These are phyloP conservation scores for Nematocida sp. DNA, from an alignment of 371 early-diverging fungal species.

Conservation along the genomic window DNA sequence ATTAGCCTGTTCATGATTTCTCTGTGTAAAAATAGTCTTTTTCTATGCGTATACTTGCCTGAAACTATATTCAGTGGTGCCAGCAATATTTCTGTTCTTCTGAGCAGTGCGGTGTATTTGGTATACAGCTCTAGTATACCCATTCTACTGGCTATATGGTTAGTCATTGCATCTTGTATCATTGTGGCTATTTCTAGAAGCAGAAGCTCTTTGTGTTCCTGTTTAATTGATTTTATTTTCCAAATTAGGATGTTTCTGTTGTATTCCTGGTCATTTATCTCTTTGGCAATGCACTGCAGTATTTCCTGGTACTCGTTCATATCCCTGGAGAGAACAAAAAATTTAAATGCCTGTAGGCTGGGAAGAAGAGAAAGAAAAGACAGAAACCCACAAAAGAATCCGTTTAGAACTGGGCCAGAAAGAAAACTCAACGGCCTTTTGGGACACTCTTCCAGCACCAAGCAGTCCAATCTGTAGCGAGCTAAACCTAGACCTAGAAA, in stretches of 20 bases:
- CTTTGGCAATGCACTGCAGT: not conserved
- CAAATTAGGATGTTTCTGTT: not conserved
- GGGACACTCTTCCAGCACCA: not conserved
- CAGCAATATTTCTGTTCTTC: no score
- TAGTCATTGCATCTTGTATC: no score
- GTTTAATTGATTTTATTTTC: not conserved
- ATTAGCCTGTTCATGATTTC: no score
- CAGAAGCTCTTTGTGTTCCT: no score
- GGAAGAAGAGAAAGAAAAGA: slow-evolving; percentile 11
- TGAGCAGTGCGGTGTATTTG: no score
- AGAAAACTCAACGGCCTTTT: not conserved
- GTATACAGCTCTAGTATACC: no score
- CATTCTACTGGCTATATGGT: no score
- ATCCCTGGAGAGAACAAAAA: slow-evolving; percentile 1
- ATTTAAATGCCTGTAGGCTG: slow-evolving; percentile 43
- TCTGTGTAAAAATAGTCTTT: no score
- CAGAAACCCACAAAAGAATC: not conserved
- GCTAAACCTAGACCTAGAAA: not conserved
- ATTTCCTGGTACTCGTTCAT: not conserved
- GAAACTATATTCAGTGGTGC: no score
- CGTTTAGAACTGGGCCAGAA: slow-evolving; percentile 5
- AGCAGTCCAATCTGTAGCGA: slow-evolving; percentile 27
- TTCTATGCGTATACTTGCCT: no score
- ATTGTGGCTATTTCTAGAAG: no score
- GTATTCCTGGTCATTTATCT: not conserved